These are phyloP conservation scores for Nectriaceae sp. DNA, from an alignment of 2,329 filamentous ascomycete genomes.

Conservation along the genomic window DNA sequence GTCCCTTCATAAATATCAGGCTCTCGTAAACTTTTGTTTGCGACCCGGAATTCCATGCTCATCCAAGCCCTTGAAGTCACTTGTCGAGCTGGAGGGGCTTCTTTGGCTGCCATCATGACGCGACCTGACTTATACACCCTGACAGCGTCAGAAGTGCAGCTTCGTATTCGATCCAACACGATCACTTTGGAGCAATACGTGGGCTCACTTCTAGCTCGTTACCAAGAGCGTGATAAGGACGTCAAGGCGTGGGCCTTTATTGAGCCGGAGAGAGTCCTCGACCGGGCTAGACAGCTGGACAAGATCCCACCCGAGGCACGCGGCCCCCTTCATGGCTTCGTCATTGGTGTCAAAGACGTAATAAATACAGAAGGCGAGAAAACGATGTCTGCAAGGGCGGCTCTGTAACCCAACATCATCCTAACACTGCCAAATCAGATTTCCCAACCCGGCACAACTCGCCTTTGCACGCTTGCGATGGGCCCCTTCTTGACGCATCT, in stretches of 20 bases:
- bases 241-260: slow-evolving; percentile 55
- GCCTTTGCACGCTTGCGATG: slow-evolving; percentile 50
- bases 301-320: slow-evolving; percentile 45
- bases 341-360: slow-evolving; percentile 61
- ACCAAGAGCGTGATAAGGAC: slow-evolving; percentile 42
- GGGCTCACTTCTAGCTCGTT: slow-evolving; percentile 45
- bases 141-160: slow-evolving; percentile 44
- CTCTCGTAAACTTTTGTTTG: too few relatives aligned
- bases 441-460: slow-evolving; percentile 62
- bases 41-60: too few relatives aligned
- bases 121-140: slow-evolving; percentile 10
- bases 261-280: slow-evolving; percentile 44
- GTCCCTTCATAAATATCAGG: too few relatives aligned
- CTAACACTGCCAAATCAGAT: too few relatives aligned
- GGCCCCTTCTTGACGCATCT: slow-evolving; percentile 51
- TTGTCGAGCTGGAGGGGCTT: too few relatives aligned
- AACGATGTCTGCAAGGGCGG: not conserved
- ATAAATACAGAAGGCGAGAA: slow-evolving; percentile 53
- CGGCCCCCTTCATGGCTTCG: slow-evolving; percentile 58
- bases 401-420: too few relatives aligned
- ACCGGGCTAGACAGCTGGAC: slow-evolving; percentile 52
- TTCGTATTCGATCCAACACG: slow-evolving; percentile 38
- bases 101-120: too few relatives aligned
- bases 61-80: too few relatives aligned
- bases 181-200: slow-evolving; percentile 55